Base-by-base conservation (phyloP, 331 rosid species). In the Quercus phellos region DNA sequence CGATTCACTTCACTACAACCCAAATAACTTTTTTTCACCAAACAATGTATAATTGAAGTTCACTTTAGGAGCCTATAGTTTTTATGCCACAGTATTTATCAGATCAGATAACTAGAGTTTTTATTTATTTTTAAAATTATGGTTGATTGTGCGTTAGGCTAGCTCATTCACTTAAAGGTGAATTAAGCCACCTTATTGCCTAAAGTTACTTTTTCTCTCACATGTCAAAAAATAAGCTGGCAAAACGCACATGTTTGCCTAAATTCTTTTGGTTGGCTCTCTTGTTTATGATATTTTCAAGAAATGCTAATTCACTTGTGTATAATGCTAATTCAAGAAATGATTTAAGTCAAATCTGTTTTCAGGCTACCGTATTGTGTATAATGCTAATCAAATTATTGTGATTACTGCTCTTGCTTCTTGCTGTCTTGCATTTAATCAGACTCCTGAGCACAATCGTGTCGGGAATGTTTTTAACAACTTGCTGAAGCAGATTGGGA, bases 401-500 rank as follows among this genome's bases (percentile, higher is more conserved):
- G 51, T 74, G 72, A 78, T 29, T 70, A 59, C 46, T 76, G 73
- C 61, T 77, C 76, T 66, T 63, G 74, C 34, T 54, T 59, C 55
- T 64, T 74, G 27, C 26, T 74, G 50, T 80, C 78, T 51, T 51
- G 14, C 14, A 6, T 50, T 46, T 27, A 14, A 60, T 72, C 91
- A 94, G 97, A 86, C 81, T 80, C 77, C 88, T 77, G 95, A 92
- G 82, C 81, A 76, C 54, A 74, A 26, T 79, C 81, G 64, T 76
- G 67, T 88, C 60, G 89, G 84, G 30, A 55, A 66, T 78, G 90
- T 86, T 74, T 94, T 94, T 86, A 81, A 82, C 94, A 88, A 89
- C 86, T 85, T 94, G 90, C 43, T 42, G 79, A 90, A 81, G 85
- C 80, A 89, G 86, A 80, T 90, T 72, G 89, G 89, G 71, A 87